Base-by-base conservation (phyloP, 179 eudicot species). In the Heliamphora pulchella region DNA sequence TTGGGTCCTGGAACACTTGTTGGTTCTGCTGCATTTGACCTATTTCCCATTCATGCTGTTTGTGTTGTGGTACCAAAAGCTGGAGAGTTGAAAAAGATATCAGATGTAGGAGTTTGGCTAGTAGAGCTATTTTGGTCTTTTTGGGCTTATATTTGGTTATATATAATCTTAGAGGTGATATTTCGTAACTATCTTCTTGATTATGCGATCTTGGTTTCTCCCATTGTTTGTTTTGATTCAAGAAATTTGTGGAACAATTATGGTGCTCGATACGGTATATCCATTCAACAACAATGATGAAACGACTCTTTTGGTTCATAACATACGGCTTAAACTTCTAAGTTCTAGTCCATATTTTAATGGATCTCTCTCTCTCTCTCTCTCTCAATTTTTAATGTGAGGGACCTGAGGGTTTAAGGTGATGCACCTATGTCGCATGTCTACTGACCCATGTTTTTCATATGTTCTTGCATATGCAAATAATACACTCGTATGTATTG, bases 11-110 rank as follows among this genome's bases (percentile, higher is more conserved):
- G 96, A 80, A 93, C 98, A 69, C 94, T 94, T 70, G 98, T 93
- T 83, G 98, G 98, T 83, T 94, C 98, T 69, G 98, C 98, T 90
- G 98, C 98, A 55, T 94, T 94, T 55, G 98, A 94, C 80, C 89
- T 94, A 39, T 94, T 93, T 81, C 98, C 98, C 8, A 94, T 94
- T 82, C 98, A 94, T 83, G 98, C 98, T 61, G 96, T 94, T 71
- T 94, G 98, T 82, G 98, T 94, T 8, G 86, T 94, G 79, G 94
- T 94, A 66, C 97, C 98, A 41, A 94, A 90, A 89, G 93, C 96
- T 83, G 97, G 98, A 84, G 93, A 93, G 73, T 77, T 93, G 80
- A 94, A 94, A 80, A 94, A 91, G 91, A 94, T 94, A 81, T 89
- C 98, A 47, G 97, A 94, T 83, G 13, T 94, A 58, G 97, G 98